Base-by-base conservation (phyloP, 768 basidiomycete genomes). In the Lactarius tabidus region DNA sequence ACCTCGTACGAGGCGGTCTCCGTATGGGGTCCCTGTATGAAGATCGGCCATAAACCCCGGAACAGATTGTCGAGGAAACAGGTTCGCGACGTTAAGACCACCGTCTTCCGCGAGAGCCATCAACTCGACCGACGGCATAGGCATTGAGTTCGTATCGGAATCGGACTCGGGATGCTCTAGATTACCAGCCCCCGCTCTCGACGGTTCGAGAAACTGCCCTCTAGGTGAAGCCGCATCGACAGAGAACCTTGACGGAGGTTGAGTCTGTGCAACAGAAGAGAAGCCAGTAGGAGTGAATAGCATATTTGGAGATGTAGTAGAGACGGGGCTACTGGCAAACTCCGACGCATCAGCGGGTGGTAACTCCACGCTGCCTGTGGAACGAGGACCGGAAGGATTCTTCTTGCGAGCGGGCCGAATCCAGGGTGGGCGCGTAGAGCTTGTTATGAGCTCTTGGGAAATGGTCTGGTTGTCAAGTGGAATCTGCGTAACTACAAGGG, bases 341-440 rank as follows among this genome's bases (percentile, higher is more conserved):
- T 71, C 65, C 3, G 69, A 48, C 8, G 70, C 61, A 41, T 69
- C 62, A 31, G 68, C 59, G 0, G 59, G 45, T 31, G 66, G 28
- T 59, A 59, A 39, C 66, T 65, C 62, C 8, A 60, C 51, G 36
- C 54, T 52, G 28, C 60, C 70, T 39, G 72, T 64, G 36, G 83
- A 82, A 65, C 79, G 78, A 57, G 80, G 75, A 26, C 73, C 76
- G 53, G 79, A 82, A 4, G 84, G 77, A 6, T 84, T 81, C 79
- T 90, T 91, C 74, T 90, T 93, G 66, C 87, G 89, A 9, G 94
- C 87, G 9, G 93, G 94, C 55, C 93, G 85, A 65, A 95, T 84
- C 93, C 94, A 96, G 9, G 93, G 90, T 14, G 88, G 90, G 18
- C 93, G 83, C 3, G 77, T 69, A 33, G 79, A 77, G 48, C 77